Conservation (phyloP, 2,329 filamentous ascomycete genomes). For the Karstenula rhodostoma region DNA sequence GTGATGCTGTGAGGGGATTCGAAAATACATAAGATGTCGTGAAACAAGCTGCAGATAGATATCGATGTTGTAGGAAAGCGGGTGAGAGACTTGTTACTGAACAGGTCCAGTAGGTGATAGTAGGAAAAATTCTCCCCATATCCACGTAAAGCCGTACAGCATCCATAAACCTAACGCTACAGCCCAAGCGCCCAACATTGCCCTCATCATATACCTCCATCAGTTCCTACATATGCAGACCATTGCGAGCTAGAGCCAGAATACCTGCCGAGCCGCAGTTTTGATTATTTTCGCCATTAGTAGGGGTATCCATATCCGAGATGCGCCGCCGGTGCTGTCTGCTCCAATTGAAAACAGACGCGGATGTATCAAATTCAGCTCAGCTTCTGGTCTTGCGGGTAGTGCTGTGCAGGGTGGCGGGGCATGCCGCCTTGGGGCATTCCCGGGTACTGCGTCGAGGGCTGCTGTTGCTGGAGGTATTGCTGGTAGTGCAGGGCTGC, state of each 20-base stretch:
- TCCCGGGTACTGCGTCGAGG: conserved; percentile 72
- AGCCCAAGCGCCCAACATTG: conserved; percentile 41
- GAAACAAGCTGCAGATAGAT: conserved; percentile 38
- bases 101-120: conserved; percentile 19
- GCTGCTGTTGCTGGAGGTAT: conserved; percentile 73
- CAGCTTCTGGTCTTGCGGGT: conserved; percentile 67
- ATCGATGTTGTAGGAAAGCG: conserved; percentile 35
- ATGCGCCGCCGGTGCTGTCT: conserved; percentile 43
- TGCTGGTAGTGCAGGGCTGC: conserved; percentile 83
- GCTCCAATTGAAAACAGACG: conserved; percentile 35
- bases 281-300: conserved; percentile 50
- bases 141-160: conserved; percentile 47
- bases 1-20: conserved; percentile 29
- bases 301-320: conserved; percentile 50
- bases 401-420: conserved; percentile 67
- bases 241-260: conserved; percentile 33
- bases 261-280: conserved; percentile 36
- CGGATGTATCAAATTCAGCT: conserved; percentile 43
- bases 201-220: conserved; percentile 39
- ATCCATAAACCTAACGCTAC: conserved; percentile 30
- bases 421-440: conserved; percentile 84
- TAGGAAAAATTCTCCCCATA: conserved; percentile 46
- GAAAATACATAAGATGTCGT: conserved; percentile 44
- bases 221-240: conserved; percentile 24
- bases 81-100: conserved; percentile 27